Evolutionary conservation across 2,329 filamentous ascomycete genomes (phyloP).

Genomic region (Dryadomyces sulphureus): DNA sequence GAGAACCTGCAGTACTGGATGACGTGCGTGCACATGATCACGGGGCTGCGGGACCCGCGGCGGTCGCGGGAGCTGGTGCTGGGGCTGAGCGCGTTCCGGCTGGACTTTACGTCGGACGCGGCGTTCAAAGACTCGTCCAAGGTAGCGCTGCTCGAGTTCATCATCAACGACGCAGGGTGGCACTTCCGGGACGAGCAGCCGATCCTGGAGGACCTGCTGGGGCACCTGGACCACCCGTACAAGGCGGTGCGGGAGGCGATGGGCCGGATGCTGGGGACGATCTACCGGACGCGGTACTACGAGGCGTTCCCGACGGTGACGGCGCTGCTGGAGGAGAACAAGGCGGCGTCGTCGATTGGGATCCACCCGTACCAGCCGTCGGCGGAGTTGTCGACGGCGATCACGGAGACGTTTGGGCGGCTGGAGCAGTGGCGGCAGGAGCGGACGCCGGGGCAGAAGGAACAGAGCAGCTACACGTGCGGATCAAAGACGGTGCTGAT

Average conservation of each 20-base stretch:
- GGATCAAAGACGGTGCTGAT: constrained; percentile 91
- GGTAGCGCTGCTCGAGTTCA: constrained; percentile 77
- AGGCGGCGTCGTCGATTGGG: constrained; percentile 65
- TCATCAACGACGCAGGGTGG: constrained; percentile 82
- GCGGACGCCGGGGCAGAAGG: constrained; percentile 75
- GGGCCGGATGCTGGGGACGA: constrained; percentile 72
- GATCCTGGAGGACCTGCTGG: constrained; percentile 76
- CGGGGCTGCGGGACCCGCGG: constrained; percentile 81
- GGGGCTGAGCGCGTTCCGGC: constrained; percentile 65
- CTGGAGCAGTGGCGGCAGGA: constrained; percentile 81
- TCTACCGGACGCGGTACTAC: constrained; percentile 84
- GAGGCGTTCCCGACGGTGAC: constrained; percentile 79
- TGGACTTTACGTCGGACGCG: constrained; percentile 90
- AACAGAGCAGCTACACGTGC: constrained; percentile 85
- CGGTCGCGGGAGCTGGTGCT: constrained; percentile 76
- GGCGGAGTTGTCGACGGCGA: constrained; percentile 55
- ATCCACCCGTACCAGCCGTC: constrained; percentile 69
- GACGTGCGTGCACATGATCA: constrained; percentile 76
- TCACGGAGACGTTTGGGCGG: constrained; percentile 61
- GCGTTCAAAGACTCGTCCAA: constrained; percentile 99
- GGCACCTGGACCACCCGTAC: constrained; percentile 91
- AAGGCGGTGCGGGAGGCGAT: constrained; percentile 94
- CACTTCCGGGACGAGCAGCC: constrained; percentile 86
- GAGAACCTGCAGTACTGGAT: constrained; percentile 94
- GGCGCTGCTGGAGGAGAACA: constrained; percentile 64